Evolutionary conservation across 2,329 filamentous ascomycete species (phyloP), one percentile per base, ranked within the genome.

Genomic region (Pseudonectria foliicola): DNA sequence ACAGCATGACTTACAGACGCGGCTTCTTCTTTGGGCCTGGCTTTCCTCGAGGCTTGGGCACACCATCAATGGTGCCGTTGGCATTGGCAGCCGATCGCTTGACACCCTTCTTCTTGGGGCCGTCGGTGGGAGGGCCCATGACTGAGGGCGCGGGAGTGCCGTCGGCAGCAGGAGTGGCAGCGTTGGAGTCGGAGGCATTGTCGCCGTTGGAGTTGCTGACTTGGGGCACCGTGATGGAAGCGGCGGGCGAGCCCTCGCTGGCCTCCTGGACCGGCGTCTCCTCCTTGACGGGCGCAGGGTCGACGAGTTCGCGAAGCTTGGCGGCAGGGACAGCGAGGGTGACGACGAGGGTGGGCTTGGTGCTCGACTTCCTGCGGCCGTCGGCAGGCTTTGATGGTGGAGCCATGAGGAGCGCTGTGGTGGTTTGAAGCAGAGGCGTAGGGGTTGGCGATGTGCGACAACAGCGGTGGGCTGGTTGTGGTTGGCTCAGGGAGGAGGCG

Each of bases 11-110:
- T 67, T 82, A 95, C 90, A 95, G 66, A 71, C 84, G 81, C 46
- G 85, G 81, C 68, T 93, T 95, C 77, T 95, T 95, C 76, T 95
- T 96, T 0, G 90, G 90, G 6, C 90, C 90, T 6, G 92, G 90
- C 67, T 94, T 93, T 56, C 84, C 84, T 57, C 85, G 71, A 35
- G 80, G 70, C 61, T 85, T 88, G n/a, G 80, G 69, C 16, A 67
- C 55, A 24, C 68, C 70, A 44, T 89, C 85, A 59, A 65, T 61
- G 42, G 63, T 62, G 55, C 78, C 70, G 63, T 84, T 82, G 39
- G 68, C 70, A 36, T 71, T 76, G 26, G 75, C 70, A 50, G 83
- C 82, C 14, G 77, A 74, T 46, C 82, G 75, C 59, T 87, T 83
- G 24, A 75, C 68, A 24, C 81, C 80, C 62, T 89, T 89, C 67